Evolutionary conservation across 345 rosid species (phyloP), one percentile per base, ranked within the genome.

Genomic region (Eucalyptus grandis): DNA sequence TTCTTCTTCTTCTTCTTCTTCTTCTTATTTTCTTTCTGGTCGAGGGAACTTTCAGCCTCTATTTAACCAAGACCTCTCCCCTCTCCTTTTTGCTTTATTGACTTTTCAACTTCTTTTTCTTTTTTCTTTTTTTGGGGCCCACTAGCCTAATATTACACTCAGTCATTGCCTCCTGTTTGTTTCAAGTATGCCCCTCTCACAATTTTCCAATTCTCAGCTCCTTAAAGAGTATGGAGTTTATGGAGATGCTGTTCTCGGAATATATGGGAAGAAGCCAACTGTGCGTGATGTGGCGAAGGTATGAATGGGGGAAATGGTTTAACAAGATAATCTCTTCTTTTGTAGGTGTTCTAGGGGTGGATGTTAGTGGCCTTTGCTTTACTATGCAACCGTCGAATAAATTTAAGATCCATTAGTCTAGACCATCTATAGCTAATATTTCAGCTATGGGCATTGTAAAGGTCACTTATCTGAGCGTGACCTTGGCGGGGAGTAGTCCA

Each of bases 261-360:
- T 86, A 86, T 89, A 93, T 91, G 97, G 99, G 89, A 92, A 93
- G 88, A 95, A 94, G 90, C 98, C 99, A 43, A 95, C 93, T 91
- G 94, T 97, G 49, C 96, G 98, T 72, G 99, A 97, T 53, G 92
- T 97, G 83, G 93, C 93, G 82, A 96, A 93, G 98, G 98, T 97
- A 95, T n/a, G 90, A n/a, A 62, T 86, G 37, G 12, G 30, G 22
- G 30, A 53, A 43, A 51, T 31, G 43, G 22, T 67, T 67, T 15
- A 67, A 31, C 80, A 4, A 16, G 40, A 67, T 56, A 87, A 30
- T 34, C 46, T 87, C 19, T 40, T 87, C 54, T 87, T 44, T 58
- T 53, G 51, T 21, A 15, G 26, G 80, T 69, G n/a, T 54, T 34
- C 49, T 22, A 31, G 58, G 69, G 8, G 11, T 31, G 62, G 88